A percentile compares a stretch with the other conserved stretches of the same genome.
These are phyloP conservation scores for Baorangia bicolor DNA, from an alignment of 768 basidiomycete genomes.

Conservation along the genomic window DNA sequence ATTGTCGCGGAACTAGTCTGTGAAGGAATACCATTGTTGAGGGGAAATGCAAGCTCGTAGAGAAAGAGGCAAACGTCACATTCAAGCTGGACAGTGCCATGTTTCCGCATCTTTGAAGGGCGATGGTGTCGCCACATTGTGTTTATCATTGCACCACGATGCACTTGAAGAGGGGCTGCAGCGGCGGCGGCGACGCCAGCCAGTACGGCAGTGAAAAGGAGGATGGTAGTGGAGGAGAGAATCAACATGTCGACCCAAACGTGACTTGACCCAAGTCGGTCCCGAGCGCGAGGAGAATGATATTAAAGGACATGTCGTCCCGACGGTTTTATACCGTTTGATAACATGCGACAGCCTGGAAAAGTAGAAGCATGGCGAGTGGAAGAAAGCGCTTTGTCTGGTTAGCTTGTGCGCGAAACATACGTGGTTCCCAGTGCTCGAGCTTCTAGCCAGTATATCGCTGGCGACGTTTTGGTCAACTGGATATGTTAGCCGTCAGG, in stretches of 20 bases:
- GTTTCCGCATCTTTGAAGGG: not conserved
- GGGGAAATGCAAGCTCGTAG: too few species aligned
- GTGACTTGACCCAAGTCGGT: not conserved
- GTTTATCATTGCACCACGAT: not conserved
- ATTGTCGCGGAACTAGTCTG: not conserved
- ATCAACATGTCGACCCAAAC: slow-evolving; percentile 1
- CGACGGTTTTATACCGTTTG: slow-evolving; percentile 3
- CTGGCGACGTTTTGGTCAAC: not conserved
- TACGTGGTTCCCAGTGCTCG: not conserved
- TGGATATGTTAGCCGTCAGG: not conserved
- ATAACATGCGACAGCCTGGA: not conserved
- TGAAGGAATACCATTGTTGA: not conserved
- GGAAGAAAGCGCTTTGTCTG: not conserved
- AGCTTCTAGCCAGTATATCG: not conserved
- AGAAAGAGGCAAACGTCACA: not conserved
- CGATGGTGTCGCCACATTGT: not conserved
- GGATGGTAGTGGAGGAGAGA: not conserved
- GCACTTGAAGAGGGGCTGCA: not conserved
- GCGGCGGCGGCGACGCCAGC: not conserved
- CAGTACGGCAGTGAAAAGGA: slow-evolving; percentile 2
- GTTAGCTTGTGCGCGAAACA: not conserved
- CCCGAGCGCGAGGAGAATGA: not conserved
- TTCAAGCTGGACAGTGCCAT: not conserved
- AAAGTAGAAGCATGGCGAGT: not conserved
- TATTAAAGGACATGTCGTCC: not conserved